phyloP scores from a whole-genome alignment of 768 basidiomycete species.

The Multifurca ochricompacta region DNA sequence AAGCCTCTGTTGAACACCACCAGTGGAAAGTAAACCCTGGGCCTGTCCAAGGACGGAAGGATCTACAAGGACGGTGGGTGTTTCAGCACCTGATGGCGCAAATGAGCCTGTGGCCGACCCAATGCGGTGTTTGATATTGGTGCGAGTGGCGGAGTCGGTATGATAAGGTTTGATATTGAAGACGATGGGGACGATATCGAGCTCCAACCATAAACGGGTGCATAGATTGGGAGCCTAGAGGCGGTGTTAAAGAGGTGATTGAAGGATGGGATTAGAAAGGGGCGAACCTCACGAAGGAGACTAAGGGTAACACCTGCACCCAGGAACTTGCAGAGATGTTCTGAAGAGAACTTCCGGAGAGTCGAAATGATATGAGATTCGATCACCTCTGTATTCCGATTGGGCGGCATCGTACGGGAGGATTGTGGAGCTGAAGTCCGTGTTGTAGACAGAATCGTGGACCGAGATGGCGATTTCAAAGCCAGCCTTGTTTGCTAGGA shows the following conservation, averaged over 20 bases:
- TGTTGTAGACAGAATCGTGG: slow-evolving; percentile 80
- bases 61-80: slow-evolving; percentile 64
- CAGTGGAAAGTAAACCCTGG: slow-evolving; percentile 33
- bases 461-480: slow-evolving; percentile 72
- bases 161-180: slow-evolving; percentile 83
- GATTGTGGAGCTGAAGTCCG: slow-evolving; percentile 58
- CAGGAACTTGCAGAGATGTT: slow-evolving; percentile 81
- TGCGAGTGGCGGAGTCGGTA: slow-evolving; percentile 68
- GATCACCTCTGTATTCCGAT: slow-evolving; percentile 49
- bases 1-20: slow-evolving; percentile 46
- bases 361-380: slow-evolving; percentile 56
- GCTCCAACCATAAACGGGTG: slow-evolving; percentile 74
- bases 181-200: slow-evolving; percentile 78
- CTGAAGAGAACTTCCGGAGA: slow-evolving; percentile 61
- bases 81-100: slow-evolving; percentile 68
- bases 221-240: slow-evolving; percentile 71
- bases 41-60: slow-evolving; percentile 38
- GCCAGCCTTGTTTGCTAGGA: slow-evolving; percentile 49
- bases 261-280: neutral
- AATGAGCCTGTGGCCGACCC: slow-evolving; percentile 75
- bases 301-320: slow-evolving; percentile 71
- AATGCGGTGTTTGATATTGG: slow-evolving; percentile 76
- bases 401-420: slow-evolving; percentile 46
- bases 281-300: slow-evolving; percentile 58
- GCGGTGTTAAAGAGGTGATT: slow-evolving; percentile 19